Conservation (phyloP, 169 alveolate species). For the Ichthyophthirius multifiliis region DNA sequence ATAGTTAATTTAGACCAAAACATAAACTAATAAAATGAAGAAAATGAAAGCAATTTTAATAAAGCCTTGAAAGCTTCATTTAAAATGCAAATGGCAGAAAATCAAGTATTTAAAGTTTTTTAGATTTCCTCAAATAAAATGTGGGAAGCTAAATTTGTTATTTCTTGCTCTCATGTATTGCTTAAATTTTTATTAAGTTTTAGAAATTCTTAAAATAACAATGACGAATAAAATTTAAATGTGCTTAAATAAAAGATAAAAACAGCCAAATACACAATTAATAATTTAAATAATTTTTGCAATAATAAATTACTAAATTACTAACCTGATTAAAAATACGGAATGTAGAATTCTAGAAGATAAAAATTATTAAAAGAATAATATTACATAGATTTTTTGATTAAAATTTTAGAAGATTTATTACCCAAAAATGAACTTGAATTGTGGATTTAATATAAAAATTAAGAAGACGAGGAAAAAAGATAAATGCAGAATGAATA, state of each 20-base stretch:
- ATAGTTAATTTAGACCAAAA: not conserved
- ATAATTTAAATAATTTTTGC: conserved; percentile 22
- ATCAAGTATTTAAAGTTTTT: conserved; percentile 6
- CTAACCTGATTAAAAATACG: conserved; percentile 34
- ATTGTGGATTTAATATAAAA: not conserved
- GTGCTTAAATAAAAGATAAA: not conserved
- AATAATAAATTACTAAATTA: conserved; percentile 21
- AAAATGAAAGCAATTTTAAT: not conserved
- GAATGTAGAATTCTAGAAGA: conserved; percentile 4
- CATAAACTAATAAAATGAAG: not conserved
- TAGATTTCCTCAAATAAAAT: not conserved
- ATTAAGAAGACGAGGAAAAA: not conserved
- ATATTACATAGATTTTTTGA: conserved; percentile 29
- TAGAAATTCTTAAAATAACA: not conserved
- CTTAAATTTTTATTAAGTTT: not conserved
- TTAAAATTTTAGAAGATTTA: conserved; percentile 29
- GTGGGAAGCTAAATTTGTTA: conserved; percentile 12
- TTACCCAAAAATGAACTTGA: conserved; percentile 21
- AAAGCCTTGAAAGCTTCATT: not conserved
- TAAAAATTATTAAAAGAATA: conserved; percentile 30
- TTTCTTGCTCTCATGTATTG: not conserved
- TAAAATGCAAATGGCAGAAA: not conserved
- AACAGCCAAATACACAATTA: conserved; percentile 20
- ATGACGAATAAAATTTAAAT: not conserved
- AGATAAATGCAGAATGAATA: not conserved